Conservation (phyloP, 768 basidiomycete species). For the Tricholoma sp. region DNA sequence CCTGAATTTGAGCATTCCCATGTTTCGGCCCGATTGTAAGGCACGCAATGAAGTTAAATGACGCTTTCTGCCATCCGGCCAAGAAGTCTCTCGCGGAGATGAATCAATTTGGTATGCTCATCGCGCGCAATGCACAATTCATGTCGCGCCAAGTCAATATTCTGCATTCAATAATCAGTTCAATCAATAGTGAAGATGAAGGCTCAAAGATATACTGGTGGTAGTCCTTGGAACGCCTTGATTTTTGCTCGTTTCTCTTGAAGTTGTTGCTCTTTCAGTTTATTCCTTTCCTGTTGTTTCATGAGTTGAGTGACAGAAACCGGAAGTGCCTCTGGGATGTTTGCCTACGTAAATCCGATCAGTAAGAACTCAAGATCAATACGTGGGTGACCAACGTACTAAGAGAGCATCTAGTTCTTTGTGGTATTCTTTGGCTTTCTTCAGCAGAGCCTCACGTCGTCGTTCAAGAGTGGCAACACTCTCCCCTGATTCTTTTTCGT, state of each 20-base stretch:
- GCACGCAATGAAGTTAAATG: conserved; percentile 12
- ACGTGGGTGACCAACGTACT: conserved; percentile 20
- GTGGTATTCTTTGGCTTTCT: conserved; percentile 45
- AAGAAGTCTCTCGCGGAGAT: conserved; percentile 42
- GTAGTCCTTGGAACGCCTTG: conserved; percentile 43
- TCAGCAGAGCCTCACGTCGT: conserved; percentile 33
- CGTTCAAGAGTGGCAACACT: conserved; percentile 29
- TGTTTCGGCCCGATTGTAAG: not conserved
- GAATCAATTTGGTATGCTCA: conserved; percentile 41
- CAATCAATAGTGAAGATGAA: not conserved
- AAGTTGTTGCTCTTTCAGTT: conserved; percentile 30
- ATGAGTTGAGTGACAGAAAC: conserved; percentile 35
- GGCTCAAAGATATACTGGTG: conserved; percentile 32
- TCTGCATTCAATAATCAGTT: conserved; percentile 23
- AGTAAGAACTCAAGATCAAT: not conserved
- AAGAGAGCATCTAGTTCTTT: conserved; percentile 30
- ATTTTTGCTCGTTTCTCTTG: conserved; percentile 40
- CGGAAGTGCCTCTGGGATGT: conserved; percentile 24
- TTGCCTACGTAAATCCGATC: conserved; percentile 15
- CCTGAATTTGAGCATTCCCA: not conserved
- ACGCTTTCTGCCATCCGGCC: conserved; percentile 42
- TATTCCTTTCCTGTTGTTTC: conserved; percentile 34
- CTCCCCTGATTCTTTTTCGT: conserved; percentile 21
- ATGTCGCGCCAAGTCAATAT: conserved; percentile 40
- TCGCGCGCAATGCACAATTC: conserved; percentile 36